These are phyloP conservation scores for Whalleya microplaca DNA, from an alignment of 2,329 filamentous ascomycete species.

Conservation along the genomic window DNA sequence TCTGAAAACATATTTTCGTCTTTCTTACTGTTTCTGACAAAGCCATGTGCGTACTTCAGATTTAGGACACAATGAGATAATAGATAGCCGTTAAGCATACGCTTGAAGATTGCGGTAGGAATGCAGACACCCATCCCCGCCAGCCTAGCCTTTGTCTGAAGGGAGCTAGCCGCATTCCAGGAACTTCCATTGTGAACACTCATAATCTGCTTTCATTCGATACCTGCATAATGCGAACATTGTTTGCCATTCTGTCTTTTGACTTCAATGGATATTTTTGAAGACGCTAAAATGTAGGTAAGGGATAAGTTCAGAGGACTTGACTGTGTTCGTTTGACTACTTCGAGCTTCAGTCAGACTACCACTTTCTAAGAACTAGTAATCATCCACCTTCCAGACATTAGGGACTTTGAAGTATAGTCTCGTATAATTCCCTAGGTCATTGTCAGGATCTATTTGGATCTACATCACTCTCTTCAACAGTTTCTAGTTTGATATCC, in stretches of 20 bases:
- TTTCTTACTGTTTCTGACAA: background rate
- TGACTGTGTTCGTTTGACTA: background rate
- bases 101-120: background rate
- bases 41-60: background rate
- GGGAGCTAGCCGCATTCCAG: background rate
- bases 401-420: no score
- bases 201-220: background rate
- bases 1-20: background rate
- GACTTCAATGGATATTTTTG: background rate
- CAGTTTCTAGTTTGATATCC: no score
- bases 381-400: no score
- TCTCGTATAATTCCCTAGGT: no score
- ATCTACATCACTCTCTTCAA: no score
- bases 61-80: background rate
- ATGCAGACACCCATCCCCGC: background rate
- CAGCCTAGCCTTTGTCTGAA: background rate
- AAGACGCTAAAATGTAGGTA: background rate
- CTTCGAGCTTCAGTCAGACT: no score
- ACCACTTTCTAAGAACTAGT: no score
- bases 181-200: background rate
- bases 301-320: background rate
- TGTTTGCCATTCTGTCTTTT: background rate
- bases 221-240: background rate
- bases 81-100: background rate
- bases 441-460: no score